Percentiles rank a stretch among this genome's conserved stretches.
phyloP scores from a whole-genome alignment of 75 land plant genomes.

The Larix kaempferi region DNA sequence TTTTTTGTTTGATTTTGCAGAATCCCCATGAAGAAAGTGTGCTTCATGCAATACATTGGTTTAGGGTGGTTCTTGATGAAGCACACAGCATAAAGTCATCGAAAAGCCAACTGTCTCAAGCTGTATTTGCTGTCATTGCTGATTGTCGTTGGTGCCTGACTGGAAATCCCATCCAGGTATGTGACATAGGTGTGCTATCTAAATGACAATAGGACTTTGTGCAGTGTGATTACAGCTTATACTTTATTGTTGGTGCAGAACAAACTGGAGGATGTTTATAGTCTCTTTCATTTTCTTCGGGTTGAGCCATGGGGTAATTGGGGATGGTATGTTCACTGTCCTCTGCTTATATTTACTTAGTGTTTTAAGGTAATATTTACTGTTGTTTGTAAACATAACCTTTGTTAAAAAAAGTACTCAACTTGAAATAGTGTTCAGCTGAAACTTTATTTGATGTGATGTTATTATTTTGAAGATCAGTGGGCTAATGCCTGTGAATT shows the following conservation, averaged over 20 bases:
- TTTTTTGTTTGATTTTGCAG: constrained; percentile 15
- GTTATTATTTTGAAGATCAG: no score
- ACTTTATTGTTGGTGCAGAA: constrained; percentile 47
- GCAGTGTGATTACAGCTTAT: not conserved
- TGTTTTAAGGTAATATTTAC: no score
- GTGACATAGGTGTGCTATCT: not conserved
- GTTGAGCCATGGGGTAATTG: constrained; percentile 87
- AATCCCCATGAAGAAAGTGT: constrained; percentile 36
- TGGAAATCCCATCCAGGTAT: constrained; percentile 91
- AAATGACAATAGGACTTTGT: not conserved
- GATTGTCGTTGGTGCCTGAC: constrained; percentile 90
- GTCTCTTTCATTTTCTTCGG: constrained; percentile 83
- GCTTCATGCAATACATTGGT: constrained; percentile 74
- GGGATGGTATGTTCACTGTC: not conserved
- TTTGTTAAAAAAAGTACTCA: no score
- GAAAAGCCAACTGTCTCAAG: constrained; percentile 49
- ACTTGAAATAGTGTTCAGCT: no score
- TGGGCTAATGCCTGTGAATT: no score
- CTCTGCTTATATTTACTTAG: no score
- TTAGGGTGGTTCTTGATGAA: constrained; percentile 87
- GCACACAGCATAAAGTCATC: constrained; percentile 84
- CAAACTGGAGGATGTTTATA: constrained; percentile 89
- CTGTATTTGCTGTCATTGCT: constrained; percentile 62
- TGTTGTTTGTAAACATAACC: no score
- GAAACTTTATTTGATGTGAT: no score